Evolutionary conservation across 805 yeast species (phyloP).

Genomic region (Metschnikowia similis): DNA sequence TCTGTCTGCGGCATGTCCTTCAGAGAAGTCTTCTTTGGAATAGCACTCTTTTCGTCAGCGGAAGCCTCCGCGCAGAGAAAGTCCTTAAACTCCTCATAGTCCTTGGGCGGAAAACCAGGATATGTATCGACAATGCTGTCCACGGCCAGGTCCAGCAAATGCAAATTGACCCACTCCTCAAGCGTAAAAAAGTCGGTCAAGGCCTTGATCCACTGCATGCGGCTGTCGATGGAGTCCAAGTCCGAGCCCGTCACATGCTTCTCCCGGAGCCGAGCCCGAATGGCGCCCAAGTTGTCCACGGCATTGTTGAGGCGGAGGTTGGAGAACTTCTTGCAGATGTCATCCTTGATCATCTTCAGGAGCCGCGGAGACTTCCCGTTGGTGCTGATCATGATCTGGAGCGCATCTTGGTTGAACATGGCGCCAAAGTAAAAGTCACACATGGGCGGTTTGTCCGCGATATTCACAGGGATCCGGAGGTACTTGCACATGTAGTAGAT

Average conservation of each 20-base stretch:
- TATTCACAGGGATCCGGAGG: conserved; percentile 58
- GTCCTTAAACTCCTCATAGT: conserved; percentile 14
- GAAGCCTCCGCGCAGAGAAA: conserved; percentile 1
- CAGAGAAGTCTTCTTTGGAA: too few species aligned
- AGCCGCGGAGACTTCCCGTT: conserved; percentile 80
- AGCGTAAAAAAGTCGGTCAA: conserved; percentile 59
- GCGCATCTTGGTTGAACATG: conserved; percentile 63
- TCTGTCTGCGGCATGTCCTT: too few species aligned
- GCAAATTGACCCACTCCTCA: conserved; percentile 52
- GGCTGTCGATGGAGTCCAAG: conserved; percentile 45
- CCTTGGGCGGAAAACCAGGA: conserved; percentile 48
- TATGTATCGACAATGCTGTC: conserved; percentile 43
- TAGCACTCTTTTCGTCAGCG: too few species aligned
- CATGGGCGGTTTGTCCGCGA: conserved; percentile 78
- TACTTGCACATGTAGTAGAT: conserved; percentile 50
- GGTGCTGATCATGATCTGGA: conserved; percentile 79
- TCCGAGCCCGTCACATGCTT: conserved; percentile 42
- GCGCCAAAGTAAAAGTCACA: conserved; percentile 88
- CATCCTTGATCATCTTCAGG: conserved; percentile 48
- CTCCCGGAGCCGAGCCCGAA: conserved; percentile 49
- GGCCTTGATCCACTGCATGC: conserved; percentile 70
- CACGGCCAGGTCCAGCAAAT: conserved; percentile 24
- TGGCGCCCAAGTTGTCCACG: conserved; percentile 53
- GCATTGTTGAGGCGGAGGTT: conserved; percentile 52
- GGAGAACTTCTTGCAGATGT: conserved; percentile 48